Conservation (phyloP, 768 basidiomycete genomes). For the Mycena rosella region DNA sequence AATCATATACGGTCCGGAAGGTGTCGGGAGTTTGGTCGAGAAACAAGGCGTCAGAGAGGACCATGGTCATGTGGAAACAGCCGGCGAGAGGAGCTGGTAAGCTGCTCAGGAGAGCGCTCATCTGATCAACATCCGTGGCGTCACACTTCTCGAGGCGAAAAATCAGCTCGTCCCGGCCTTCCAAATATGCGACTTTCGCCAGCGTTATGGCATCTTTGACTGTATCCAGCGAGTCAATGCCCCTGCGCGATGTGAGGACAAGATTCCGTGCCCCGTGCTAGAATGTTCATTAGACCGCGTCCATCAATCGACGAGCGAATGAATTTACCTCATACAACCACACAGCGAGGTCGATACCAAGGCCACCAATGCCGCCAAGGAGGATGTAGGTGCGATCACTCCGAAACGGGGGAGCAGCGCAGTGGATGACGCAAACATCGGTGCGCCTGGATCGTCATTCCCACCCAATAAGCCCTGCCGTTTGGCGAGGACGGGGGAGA, state of each 20-base stretch:
- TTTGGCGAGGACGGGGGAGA: not conserved
- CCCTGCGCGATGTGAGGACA: constrained; percentile 18
- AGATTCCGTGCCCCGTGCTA: constrained; percentile 24
- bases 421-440: not conserved
- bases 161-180: not conserved
- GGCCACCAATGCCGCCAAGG: constrained; percentile 25
- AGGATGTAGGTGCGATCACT: constrained; percentile 4
- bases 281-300: not conserved
- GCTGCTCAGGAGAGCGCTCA: not conserved
- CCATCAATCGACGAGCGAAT: not conserved
- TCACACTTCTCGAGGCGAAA: constrained; percentile 14
- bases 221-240: constrained; percentile 9
- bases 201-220: constrained; percentile 1
- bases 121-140: constrained; percentile 12
- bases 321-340: constrained; percentile 25
- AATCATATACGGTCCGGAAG: not conserved
- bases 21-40: constrained; percentile 10
- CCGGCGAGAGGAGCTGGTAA: constrained; percentile 11
- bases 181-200: constrained; percentile 14
- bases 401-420: constrained; percentile 10
- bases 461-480: not conserved
- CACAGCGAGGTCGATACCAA: constrained; percentile 22
- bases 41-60: constrained; percentile 14
- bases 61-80: constrained; percentile 23
- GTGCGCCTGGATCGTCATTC: not conserved